Conservation (phyloP, 208 protist species). For the Herpetomonas tarakana region DNA sequence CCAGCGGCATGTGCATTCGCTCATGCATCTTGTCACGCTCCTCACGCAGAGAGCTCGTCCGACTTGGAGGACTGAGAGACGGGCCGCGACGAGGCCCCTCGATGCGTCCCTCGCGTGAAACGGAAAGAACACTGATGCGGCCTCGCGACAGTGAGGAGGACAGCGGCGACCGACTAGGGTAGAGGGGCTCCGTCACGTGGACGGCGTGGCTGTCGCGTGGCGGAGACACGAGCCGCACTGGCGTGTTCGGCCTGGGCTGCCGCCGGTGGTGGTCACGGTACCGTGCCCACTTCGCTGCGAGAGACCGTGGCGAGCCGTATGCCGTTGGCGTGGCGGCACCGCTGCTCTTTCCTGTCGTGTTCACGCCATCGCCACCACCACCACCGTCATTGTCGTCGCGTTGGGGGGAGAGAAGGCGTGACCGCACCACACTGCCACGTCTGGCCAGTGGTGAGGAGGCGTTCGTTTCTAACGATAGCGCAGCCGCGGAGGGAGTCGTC, state of each 20-base stretch:
- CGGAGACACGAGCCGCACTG: too few relatives aligned
- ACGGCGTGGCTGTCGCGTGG: not conserved
- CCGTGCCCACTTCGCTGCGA: too few relatives aligned
- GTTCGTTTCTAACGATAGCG: too few relatives aligned
- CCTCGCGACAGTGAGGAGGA: not conserved
- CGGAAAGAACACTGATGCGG: not conserved
- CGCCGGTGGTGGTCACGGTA: too few relatives aligned
- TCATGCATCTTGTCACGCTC: conserved; percentile 57
- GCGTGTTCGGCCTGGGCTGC: too few relatives aligned
- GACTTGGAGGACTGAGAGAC: conserved; percentile 1
- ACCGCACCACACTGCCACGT: too few relatives aligned
- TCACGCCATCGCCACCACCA: not conserved
- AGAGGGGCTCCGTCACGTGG: too few relatives aligned
- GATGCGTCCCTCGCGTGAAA: not conserved
- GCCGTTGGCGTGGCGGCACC: too few relatives aligned
- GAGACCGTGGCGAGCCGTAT: too few relatives aligned
- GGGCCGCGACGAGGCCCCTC: not conserved
- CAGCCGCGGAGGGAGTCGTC: too few relatives aligned
- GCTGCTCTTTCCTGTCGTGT: not conserved
- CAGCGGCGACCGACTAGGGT: not conserved
- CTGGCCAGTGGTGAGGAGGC: too few relatives aligned
- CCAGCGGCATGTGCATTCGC: conserved; percentile 39
- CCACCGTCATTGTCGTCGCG: not conserved
- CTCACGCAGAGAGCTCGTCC: conserved; percentile 51
- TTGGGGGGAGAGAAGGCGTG: too few relatives aligned